Evolutionary conservation across 306 rosid species (phyloP).

Genomic region (Cajanus cajan): DNA sequence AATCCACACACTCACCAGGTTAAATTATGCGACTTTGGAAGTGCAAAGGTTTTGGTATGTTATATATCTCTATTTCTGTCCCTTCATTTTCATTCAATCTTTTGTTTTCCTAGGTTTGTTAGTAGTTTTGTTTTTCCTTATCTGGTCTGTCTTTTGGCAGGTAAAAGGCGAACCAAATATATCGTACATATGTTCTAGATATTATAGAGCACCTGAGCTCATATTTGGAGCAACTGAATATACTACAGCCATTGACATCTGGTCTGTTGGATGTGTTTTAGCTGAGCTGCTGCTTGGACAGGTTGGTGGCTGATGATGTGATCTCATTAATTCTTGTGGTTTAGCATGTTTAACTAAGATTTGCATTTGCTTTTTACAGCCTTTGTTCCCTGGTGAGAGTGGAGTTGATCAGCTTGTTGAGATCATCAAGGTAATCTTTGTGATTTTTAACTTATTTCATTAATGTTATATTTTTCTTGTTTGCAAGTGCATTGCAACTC

Average conservation of each 20-base stretch:
- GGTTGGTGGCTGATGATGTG: constrained; percentile 47
- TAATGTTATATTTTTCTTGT: neutral
- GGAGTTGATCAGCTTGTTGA: constrained; percentile 99
- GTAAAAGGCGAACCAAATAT: constrained; percentile 98
- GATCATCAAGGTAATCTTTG: constrained; percentile 78
- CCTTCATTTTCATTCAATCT: neutral
- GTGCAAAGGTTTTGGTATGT: constrained; percentile 96
- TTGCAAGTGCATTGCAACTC: neutral
- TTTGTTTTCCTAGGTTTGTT: constrained; percentile 9
- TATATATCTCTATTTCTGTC: neutral
- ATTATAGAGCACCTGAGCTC: constrained; percentile 96
- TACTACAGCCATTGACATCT: constrained; percentile 86
- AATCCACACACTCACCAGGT: constrained; percentile 98
- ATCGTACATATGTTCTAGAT: constrained; percentile 94
- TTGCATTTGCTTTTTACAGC: constrained; percentile 48
- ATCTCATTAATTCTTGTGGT: neutral
- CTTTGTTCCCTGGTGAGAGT: constrained; percentile 96
- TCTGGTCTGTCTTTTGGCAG: constrained; percentile 44
- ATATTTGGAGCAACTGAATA: constrained; percentile 99
- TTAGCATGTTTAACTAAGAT: neutral
- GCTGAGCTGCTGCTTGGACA: constrained; percentile 97
- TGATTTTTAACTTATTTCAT: neutral
- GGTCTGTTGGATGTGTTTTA: constrained; percentile 98
- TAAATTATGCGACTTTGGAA: constrained; percentile 93
- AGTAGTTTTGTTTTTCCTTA: neutral